Evolutionary conservation across 768 basidiomycete genomes (phyloP).

Genomic region (Steccherinum ochraceum): DNA sequence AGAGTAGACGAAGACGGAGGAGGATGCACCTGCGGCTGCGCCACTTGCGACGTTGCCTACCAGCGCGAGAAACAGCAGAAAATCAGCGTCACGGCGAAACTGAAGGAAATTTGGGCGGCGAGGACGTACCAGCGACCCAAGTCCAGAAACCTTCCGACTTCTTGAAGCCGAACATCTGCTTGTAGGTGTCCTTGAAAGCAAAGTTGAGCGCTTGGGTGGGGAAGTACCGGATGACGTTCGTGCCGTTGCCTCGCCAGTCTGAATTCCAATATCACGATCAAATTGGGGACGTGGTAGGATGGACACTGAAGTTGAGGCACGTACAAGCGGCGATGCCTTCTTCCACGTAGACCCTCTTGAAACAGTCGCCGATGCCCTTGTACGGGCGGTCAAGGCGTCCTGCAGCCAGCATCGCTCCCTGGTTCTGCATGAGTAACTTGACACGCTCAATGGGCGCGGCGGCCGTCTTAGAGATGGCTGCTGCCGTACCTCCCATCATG

Average conservation of each 20-base stretch:
- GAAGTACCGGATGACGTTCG: conserved; percentile 40
- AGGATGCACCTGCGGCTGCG: conserved; percentile 37
- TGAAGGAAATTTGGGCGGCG: background rate
- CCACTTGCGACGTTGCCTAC: conserved; percentile 36
- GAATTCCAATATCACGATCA: no score
- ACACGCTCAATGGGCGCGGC: conserved; percentile 99
- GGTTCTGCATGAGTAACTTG: conserved; percentile 94
- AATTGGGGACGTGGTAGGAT: no score
- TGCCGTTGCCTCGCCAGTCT: conserved; percentile 41
- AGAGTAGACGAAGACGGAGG: conserved; percentile 38
- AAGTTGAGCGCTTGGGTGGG: conserved; percentile 42
- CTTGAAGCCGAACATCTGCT: conserved; percentile 30
- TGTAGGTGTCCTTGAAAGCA: conserved; percentile 41
- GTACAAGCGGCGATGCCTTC: conserved; percentile 33
- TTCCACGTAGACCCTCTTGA: conserved; percentile 26
- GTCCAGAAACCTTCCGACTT: conserved; percentile 29
- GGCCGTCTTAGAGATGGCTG: conserved; percentile 93
- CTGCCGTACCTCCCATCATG: conserved; percentile 90
- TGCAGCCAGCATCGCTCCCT: conserved; percentile 87
- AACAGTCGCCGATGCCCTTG: conserved; percentile 29
- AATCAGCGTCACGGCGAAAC: no score
- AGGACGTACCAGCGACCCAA: conserved; percentile 29
- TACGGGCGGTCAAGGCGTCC: conserved; percentile 33
- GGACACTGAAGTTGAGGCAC: no score
- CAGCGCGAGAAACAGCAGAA: conserved; percentile 1